phyloP scores from a whole-genome alignment of 495 filamentous ascomycete genomes.

The Xanthoparmelia taractica region DNA sequence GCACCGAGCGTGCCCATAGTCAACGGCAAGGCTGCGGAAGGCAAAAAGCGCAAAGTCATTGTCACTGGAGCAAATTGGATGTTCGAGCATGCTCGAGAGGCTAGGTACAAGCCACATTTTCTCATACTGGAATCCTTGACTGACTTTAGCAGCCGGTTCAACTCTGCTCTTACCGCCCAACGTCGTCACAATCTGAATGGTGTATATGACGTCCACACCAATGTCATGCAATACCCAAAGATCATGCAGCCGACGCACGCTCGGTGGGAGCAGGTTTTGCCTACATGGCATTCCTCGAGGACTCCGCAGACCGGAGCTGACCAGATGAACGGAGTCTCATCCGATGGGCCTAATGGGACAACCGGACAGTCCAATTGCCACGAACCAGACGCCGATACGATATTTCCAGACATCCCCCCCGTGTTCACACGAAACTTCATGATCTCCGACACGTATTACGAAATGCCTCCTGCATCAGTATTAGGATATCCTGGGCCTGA shows the following conservation, averaged over 20 bases:
- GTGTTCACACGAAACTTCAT: conserved; percentile 66
- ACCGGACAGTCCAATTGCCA: conserved; percentile 12
- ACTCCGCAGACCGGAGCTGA: conserved; percentile 22
- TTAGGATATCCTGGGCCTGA: conserved; percentile 60
- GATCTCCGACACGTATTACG: conserved; percentile 62
- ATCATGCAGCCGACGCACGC: conserved; percentile 87
- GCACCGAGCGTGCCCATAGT: conserved; percentile 68
- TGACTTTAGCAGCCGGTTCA: conserved; percentile 63
- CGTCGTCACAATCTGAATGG: conserved; percentile 65
- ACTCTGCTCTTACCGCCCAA: conserved; percentile 53
- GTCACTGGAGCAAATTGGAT: conserved; percentile 99
- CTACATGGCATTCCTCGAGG: conserved; percentile 21
- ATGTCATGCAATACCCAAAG: conserved; percentile 74
- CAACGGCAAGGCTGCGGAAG: conserved; percentile 60
- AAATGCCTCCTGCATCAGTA: conserved; percentile 50
- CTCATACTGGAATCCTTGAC: neutral
- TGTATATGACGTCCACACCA: conserved; percentile 89
- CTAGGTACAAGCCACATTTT: conserved; percentile 53
- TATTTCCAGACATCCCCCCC: conserved; percentile 58
- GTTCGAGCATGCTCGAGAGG: conserved; percentile 83
- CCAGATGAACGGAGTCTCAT: conserved; percentile 10
- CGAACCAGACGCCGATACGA: conserved; percentile 23
- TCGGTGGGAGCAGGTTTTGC: conserved; percentile 61
- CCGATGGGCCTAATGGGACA: conserved; percentile 1
- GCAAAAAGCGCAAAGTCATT: conserved; percentile 73